Base-by-base conservation (phyloP, 768 basidiomycete species). In the Rhodotorula kratochvilovae region DNA sequence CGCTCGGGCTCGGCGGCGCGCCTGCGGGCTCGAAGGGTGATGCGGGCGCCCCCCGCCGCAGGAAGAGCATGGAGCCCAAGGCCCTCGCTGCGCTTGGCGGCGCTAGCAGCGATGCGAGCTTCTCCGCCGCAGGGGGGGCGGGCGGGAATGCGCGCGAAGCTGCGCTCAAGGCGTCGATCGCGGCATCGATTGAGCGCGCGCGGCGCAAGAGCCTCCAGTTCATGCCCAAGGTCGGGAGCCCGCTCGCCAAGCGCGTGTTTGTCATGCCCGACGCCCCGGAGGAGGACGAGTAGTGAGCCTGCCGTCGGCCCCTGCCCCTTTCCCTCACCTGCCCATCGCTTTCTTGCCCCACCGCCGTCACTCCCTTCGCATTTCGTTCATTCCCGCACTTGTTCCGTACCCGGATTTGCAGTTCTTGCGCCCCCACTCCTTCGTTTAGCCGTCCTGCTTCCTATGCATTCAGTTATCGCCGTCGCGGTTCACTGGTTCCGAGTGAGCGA, bases 111-210 rank as follows among this genome's bases (percentile, higher is more conserved):
- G 48, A 43, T 2, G 13, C 58, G n/a, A 43, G 39, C 58, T 25
- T 16, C 16, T 12, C 10, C 29, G 31, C 31, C 5, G 23, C 43
- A 25, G 15, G 29, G 10, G 36, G 11, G 27, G 42, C 36, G 33
- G 19, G 21, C n/a, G 29, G 16, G 27, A 3, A 2, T 27, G 25
- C 33, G 45, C 3, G 16, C 27, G n/a, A 35, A 13, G 39, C 50
- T n/a, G n/a, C 60, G 63, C 68, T 74, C 46, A 74, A 64, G 43
- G 68, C 66, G 5, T 65, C 68, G 27, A 74, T 74, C 62, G 73
- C 73, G 2, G 73, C 73, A 6, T 74, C 73, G 12, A 70, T 74
- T 66, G 73, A 70, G 33, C 65, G 73, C 17, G 73, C 73, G 15
- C 53, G 73, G 7, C 59, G 67, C 10, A 71, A 71, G 50, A 64